Evolutionary conservation across 2,329 filamentous ascomycete genomes (phyloP).

Genomic region (Domatiomyces globalis): DNA sequence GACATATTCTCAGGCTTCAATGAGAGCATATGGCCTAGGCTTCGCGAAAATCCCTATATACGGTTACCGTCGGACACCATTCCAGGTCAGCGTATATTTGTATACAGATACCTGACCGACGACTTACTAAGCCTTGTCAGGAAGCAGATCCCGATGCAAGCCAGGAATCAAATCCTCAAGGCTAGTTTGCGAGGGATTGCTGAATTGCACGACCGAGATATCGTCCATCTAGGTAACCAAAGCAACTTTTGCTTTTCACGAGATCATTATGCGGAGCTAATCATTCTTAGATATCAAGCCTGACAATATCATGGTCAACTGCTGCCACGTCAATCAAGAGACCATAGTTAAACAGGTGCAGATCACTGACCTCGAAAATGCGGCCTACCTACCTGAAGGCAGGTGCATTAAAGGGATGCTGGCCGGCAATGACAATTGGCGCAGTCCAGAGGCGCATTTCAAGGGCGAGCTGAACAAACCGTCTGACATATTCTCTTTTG

Average conservation of each 20-base stretch:
- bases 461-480: constrained; percentile 20
- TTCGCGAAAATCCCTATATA: constrained; percentile 19
- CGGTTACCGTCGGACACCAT: constrained; percentile 29
- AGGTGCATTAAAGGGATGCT: constrained; percentile 14
- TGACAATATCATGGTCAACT: constrained; percentile 24
- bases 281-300: constrained; percentile 22
- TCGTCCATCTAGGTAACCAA: constrained; percentile 20
- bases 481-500: constrained; percentile 27
- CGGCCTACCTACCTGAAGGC: no score
- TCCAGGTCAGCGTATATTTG: constrained; percentile 32
- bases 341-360: constrained; percentile 18
- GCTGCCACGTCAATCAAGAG: constrained; percentile 6
- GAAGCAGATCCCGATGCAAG: constrained; percentile 25
- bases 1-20: constrained; percentile 15
- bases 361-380: constrained; percentile 22
- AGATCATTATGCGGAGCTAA: no score
- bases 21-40: constrained; percentile 4
- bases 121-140: constrained; percentile 31
- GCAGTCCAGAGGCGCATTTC: constrained; percentile 25
- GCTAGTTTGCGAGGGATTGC: constrained; percentile 25
- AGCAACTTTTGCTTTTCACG: no score
- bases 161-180: constrained; percentile 32
- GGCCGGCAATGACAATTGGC: constrained; percentile 24
- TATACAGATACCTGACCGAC: constrained; percentile 32
- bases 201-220: constrained; percentile 20